A percentile compares a stretch with the other conserved stretches of the same genome.
Conservation (phyloP, 768 basidiomycete genomes). For the Mycena olivaceomarginata region DNA sequence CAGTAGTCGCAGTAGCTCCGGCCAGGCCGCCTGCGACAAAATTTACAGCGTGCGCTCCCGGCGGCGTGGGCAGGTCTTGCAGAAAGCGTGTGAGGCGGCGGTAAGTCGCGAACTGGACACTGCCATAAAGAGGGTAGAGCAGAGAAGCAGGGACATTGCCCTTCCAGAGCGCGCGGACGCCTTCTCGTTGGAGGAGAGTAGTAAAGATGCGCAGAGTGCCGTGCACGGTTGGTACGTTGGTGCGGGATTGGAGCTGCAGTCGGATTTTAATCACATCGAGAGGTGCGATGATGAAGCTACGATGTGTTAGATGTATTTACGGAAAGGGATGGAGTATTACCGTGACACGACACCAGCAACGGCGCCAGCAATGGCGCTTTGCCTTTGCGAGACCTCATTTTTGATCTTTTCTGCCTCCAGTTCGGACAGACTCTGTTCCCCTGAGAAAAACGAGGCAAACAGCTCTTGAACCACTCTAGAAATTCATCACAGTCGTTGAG, state of each 20-base stretch:
- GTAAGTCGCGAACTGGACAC: neutral
- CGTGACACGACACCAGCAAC: neutral
- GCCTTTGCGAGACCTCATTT: neutral
- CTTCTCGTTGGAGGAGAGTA: neutral
- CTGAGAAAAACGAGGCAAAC: neutral
- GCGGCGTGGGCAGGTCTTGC: neutral
- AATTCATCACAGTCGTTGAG: neutral
- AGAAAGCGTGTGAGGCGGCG: neutral
- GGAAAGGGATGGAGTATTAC: neutral
- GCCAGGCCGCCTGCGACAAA: neutral
- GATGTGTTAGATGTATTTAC: neutral
- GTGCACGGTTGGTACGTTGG: neutral
- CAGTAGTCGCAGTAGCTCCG: neutral
- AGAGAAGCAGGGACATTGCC: neutral
- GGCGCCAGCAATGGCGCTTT: constrained; percentile 1
- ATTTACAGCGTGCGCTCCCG: neutral
- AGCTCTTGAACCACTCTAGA: neutral
- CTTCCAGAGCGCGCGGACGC: neutral
- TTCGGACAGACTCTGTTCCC: neutral
- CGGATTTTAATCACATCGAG: constrained; percentile 4
- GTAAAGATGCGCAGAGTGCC: neutral
- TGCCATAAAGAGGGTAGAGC: neutral
- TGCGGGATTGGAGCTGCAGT: constrained; percentile 8
- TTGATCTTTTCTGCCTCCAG: neutral
- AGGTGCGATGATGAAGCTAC: neutral